phyloP scores from a whole-genome alignment of 768 basidiomycete genomes.

The Epithele typhae region DNA sequence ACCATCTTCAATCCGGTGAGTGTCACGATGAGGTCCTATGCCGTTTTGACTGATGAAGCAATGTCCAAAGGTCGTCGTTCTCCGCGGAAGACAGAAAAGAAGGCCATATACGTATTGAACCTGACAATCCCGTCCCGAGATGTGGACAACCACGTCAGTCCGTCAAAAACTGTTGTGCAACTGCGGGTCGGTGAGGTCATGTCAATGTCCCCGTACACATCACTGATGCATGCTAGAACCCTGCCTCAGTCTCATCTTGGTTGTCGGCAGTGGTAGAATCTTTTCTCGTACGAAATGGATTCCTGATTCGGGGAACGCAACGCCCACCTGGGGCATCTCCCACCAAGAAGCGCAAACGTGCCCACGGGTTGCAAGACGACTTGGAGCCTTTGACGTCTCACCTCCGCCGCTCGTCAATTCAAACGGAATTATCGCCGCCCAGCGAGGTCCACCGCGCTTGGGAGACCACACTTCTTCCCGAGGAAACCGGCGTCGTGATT shows the following conservation, averaged over 20 bases:
- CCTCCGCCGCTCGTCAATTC: too few relatives aligned
- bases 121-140: constrained; percentile 59
- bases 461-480: too few relatives aligned
- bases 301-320: constrained; percentile 27
- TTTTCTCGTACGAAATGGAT: constrained; percentile 65
- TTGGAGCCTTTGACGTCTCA: too few relatives aligned
- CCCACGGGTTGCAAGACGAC: too few relatives aligned
- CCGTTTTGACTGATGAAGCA: too few relatives aligned
- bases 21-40: too few relatives aligned
- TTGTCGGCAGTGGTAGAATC: constrained; percentile 53
- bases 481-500: too few relatives aligned
- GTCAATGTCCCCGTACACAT: constrained; percentile 6
- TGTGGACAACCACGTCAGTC: constrained; percentile 78
- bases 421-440: too few relatives aligned
- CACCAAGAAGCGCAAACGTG: constrained; percentile 48
- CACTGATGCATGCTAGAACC: constrained; percentile 42
- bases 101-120: constrained; percentile 81
- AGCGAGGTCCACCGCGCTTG: too few relatives aligned
- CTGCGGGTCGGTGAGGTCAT: constrained; percentile 72
- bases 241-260: constrained; percentile 48
- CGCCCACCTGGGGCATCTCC: constrained; percentile 40
- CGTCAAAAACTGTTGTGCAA: constrained; percentile 65
- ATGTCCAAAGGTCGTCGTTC: constrained; percentile 65
- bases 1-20: too few relatives aligned
- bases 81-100: constrained; percentile 73